Evolutionary conservation across 1,284 basidiomycete species (phyloP).

Genomic region (Sporisorium scitamineum): DNA sequence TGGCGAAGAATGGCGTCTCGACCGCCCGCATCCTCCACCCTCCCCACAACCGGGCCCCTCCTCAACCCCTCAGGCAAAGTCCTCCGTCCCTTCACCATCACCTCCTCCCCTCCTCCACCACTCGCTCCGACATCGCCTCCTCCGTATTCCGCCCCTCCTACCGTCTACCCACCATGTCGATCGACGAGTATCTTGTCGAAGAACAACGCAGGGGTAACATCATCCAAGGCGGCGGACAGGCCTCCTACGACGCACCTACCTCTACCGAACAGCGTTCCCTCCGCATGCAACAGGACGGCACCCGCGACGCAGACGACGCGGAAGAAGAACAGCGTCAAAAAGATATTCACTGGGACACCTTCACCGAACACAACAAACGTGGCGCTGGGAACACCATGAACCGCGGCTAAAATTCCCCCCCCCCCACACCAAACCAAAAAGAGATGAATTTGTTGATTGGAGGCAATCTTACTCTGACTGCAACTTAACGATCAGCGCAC

Average conservation of each 20-base stretch:
- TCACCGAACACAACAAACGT: slow-evolving; percentile 68
- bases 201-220: slow-evolving; percentile 87
- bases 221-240: slow-evolving; percentile 78
- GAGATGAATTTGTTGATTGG: neutral
- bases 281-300: slow-evolving; percentile 80
- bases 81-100: slow-evolving; percentile 65
- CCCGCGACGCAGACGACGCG: slow-evolving; percentile 77
- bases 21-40: slow-evolving; percentile 14
- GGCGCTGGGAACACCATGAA: slow-evolving; percentile 97
- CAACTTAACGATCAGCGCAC: slow-evolving; percentile 2
- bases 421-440: neutral
- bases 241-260: slow-evolving; percentile 34
- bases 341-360: slow-evolving; percentile 60
- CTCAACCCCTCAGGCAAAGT: slow-evolving; percentile 59
- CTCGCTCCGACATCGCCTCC: slow-evolving; percentile 75
- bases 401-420: slow-evolving; percentile 73
- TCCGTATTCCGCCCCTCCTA: slow-evolving; percentile 90
- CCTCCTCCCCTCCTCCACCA: slow-evolving; percentile 17
- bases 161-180: slow-evolving; percentile 91
- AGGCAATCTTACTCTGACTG: neutral
- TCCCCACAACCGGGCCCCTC: slow-evolving; percentile 48
- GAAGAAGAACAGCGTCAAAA: slow-evolving; percentile 72
- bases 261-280: slow-evolving; percentile 70
- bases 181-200: slow-evolving; percentile 93
- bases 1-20: slow-evolving; percentile 58